Base-by-base conservation (phyloP, 371 early-diverging fungal genomes). In the Rhizomucor miehei region DNA sequence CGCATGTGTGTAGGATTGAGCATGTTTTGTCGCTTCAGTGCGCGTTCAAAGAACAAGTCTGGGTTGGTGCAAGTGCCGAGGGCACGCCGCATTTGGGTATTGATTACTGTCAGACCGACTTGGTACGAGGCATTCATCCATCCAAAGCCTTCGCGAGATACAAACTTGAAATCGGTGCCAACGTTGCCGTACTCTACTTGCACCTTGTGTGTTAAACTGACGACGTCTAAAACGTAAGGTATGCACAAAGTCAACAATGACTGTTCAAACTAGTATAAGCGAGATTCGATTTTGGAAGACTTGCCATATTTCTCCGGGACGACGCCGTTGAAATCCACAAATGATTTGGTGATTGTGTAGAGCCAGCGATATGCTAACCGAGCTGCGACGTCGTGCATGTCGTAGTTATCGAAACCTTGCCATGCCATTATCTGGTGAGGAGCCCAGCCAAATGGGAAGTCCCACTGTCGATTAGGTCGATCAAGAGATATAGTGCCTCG, bases 121-220 rank as follows among this genome's bases (percentile, higher is more conserved):
- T 92, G 89, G 67, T 87, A 91, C 20, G 86, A 87, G 1, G 97
- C 89, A 59, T 97, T 98, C 97, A 97, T 97, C 98, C 97, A 98
- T 12, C 97, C 98, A 73, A 98, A 98, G 2, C 98, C 98, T 74
- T 96, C 97, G 8, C 91, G 80, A 0, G 94, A 90, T n/a, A 97
- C 89, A 64, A 83, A 90, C 71, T 94, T 89, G 79, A 97, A 97
- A 61, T 97, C 97, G 0, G 86, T 79, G 2, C 98, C 98, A 0
- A 97, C 93, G 47, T 92, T 92, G 35, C 96, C 96, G 60, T 96
- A 96, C 73, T 97, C 98, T 4, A 95, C 98, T 54, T 94, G 78
- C 14, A 95, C 89, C 38, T 79, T 78, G 72, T 98, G 98, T 16
- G 93, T 90, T 75, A 97, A 79, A 47, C 82, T 79, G 14, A 94